Evolutionary conservation across 2,329 filamentous ascomycete species (phyloP), one percentile per base, ranked within the genome.

Genomic region (Mariannaea elegans): DNA sequence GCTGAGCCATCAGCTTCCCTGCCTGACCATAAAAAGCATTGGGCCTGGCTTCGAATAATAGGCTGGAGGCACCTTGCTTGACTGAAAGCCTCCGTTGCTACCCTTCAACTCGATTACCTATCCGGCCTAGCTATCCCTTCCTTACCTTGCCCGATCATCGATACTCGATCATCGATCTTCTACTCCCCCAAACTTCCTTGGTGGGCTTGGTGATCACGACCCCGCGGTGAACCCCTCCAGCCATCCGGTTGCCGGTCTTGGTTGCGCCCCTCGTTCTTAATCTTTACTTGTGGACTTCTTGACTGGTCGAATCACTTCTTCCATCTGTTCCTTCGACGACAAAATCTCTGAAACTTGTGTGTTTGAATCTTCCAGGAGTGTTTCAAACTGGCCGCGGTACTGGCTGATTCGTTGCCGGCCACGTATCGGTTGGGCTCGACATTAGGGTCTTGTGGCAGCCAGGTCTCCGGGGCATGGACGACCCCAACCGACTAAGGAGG

Each of bases 381-480:
- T 47, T 67, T 27, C 49, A 71, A 71, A 61, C 68, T 71, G 65
- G 68, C 68, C 61, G 49, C 62, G 59, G 31, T 70, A 68, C 64
- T 64, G 38, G 63, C 66, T 44, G 60, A 59, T 62, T 51, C 60
- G 59, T 64, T 71, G 62, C 87, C 87, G 81, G 84, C 82, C 81
- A 84, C 84, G 80, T 84, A 86, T 81, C 85, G 84, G 82, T 82
- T 86, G 75, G 82, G 85, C 82, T 82, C 84, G 78, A 81, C 81
- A 78, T 78, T 82, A 78, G 81, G 80, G 78, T 80, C 81, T 76
- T 80, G 80, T 77, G 75, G 78, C 72, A 78, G 82, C 77, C 77
- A 80, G 78, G 80, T 73, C 76, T 81, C 81, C 75, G 78, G 78
- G 88, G 87, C 75, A 95, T 95, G 92, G 92, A 94, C 82, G 88